Conservation (phyloP, 352 stramenopile genomes). For the Globisporangium polare region DNA sequence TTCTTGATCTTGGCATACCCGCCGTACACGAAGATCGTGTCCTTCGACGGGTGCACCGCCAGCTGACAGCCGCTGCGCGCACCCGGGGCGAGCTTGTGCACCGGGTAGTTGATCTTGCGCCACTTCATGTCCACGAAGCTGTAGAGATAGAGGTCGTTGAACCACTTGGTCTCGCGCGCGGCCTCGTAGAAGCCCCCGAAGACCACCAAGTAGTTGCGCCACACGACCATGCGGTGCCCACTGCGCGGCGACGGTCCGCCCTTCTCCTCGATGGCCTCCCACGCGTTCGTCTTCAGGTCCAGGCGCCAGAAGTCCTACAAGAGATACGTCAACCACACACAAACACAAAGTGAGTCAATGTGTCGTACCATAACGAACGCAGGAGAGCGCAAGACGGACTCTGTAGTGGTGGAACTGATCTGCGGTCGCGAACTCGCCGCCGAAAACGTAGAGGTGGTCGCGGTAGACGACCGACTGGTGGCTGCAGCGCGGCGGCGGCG, state of each 20-base stretch:
- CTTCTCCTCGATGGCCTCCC: conserved; percentile 90
- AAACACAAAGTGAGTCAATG: background rate
- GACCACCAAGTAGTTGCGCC: conserved; percentile 95
- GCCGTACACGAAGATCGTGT: conserved; percentile 92
- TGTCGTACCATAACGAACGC: background rate
- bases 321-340: background rate
- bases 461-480: conserved; percentile 94
- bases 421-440: conserved; percentile 94
- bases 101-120: conserved; percentile 73
- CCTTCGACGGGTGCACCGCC: conserved; percentile 79
- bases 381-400: conserved; percentile 20
- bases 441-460: conserved; percentile 96
- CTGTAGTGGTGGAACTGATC: conserved; percentile 98
- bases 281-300: conserved; percentile 93
- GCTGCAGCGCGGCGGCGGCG: conserved; percentile 90
- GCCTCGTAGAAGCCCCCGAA: conserved; percentile 98
- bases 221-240: conserved; percentile 93
- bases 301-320: conserved; percentile 85
- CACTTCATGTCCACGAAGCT: conserved; percentile 89
- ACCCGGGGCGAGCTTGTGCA: conserved; percentile 54
- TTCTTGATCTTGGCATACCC: conserved; percentile 96
- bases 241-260: conserved; percentile 74
- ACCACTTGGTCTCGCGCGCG: conserved; percentile 90
- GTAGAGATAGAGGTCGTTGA: conserved; percentile 94
- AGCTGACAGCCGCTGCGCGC: conserved; percentile 83